Evolutionary conservation across 257 asterid species (phyloP).

Genomic region (Fraxinus cuspidata): DNA sequence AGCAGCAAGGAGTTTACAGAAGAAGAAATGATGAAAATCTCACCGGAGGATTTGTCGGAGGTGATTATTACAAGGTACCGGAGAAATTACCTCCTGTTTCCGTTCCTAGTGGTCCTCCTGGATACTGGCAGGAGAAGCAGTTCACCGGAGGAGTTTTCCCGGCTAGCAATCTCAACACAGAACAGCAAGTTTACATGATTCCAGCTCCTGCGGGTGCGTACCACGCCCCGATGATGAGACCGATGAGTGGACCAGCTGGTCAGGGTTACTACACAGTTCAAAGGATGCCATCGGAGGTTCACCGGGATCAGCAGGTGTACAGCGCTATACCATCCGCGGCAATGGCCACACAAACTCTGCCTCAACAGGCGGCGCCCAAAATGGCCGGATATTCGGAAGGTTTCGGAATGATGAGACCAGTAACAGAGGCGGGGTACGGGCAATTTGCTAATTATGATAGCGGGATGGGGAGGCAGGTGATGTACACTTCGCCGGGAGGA

Average conservation of each 20-base stretch:
- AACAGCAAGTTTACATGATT: slow-evolving; percentile 80
- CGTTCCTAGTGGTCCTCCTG: slow-evolving; percentile 43
- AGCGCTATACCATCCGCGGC: slow-evolving; percentile 42
- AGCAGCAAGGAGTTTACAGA: slow-evolving; percentile 58
- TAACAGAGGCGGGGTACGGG: background rate
- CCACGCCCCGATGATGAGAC: slow-evolving; percentile 67
- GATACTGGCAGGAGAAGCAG: slow-evolving; percentile 72
- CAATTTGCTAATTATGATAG: background rate
- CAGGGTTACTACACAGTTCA: slow-evolving; percentile 82
- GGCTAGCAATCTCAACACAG: slow-evolving; percentile 40
- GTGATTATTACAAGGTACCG: slow-evolving; percentile 63
- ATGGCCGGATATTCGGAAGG: slow-evolving; percentile 34
- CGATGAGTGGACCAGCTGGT: slow-evolving; percentile 46
- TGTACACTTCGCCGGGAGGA: background rate
- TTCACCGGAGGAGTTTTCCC: slow-evolving; percentile 58
- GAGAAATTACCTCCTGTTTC: slow-evolving; percentile 50
- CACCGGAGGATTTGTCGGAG: slow-evolving; percentile 44
- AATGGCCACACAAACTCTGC: slow-evolving; percentile 37
- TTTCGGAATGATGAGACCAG: slow-evolving; percentile 24
- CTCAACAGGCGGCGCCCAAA: slow-evolving; percentile 32
- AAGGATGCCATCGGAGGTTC: slow-evolving; percentile 61
- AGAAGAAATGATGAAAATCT: slow-evolving; percentile 65
- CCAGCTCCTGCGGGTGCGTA: slow-evolving; percentile 56
- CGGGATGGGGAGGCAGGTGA: background rate
- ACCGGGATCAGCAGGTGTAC: slow-evolving; percentile 69